Conservation (phyloP, 116 monocot genomes). For the Zostera marina region DNA sequence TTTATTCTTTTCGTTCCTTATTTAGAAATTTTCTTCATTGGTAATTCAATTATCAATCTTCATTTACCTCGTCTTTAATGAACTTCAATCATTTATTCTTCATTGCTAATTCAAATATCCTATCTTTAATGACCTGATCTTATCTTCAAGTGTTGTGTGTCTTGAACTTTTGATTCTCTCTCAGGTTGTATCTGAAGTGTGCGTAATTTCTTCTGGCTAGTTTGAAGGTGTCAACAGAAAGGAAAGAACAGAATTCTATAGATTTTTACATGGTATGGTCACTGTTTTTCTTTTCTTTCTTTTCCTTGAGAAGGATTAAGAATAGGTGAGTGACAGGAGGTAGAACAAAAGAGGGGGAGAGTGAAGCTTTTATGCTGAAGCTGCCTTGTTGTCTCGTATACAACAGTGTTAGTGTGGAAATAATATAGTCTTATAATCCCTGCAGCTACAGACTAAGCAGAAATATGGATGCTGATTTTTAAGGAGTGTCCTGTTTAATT, state of each 20-base stretch:
- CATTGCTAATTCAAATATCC: not conserved
- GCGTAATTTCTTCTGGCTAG: not conserved
- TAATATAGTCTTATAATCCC: not conserved
- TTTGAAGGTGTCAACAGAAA: conserved; percentile 1
- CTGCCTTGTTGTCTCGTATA: not conserved
- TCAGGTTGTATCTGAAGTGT: conserved; percentile 1
- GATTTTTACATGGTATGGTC: not conserved
- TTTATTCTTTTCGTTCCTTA: not conserved
- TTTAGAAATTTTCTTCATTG: not conserved
- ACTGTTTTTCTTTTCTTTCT: not conserved
- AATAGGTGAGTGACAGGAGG: not conserved
- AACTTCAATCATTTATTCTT: too few species aligned
- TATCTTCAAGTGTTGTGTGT: too few species aligned
- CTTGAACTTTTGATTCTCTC: not conserved
- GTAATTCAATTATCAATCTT: too few species aligned
- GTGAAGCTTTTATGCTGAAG: not conserved
- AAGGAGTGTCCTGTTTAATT: conserved; percentile 4
- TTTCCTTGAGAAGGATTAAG: not conserved
- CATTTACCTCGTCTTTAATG: too few species aligned
- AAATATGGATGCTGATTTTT: conserved; percentile 10
- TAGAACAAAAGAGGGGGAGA: not conserved
- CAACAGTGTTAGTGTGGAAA: not conserved
- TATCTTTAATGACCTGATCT: too few species aligned
- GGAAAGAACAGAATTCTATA: not conserved
- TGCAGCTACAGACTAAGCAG: conserved; percentile 6